Percentiles rank a stretch among this genome's conserved stretches.
These are phyloP conservation scores for Teunomyces cretensis DNA, from an alignment of 805 yeast genomes.

Conservation along the genomic window DNA sequence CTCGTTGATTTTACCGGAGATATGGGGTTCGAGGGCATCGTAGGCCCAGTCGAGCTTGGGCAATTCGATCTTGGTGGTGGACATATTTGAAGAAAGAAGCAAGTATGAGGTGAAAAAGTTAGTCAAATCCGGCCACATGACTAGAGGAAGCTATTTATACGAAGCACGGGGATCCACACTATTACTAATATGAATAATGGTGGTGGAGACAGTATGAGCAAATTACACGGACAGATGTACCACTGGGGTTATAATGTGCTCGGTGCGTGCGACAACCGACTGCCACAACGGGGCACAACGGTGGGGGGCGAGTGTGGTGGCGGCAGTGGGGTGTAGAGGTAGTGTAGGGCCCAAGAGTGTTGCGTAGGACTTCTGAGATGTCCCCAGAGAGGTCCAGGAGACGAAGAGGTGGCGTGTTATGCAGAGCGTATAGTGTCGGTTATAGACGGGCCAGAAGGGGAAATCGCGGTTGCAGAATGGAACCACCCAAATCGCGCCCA, in stretches of 20 bases:
- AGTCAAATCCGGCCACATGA: too few relatives aligned
- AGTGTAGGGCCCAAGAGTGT: too few relatives aligned
- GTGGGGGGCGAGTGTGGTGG: too few relatives aligned
- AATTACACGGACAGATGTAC: not conserved
- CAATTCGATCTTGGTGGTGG: constrained; percentile 15
- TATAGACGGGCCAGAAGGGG: too few relatives aligned
- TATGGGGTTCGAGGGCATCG: constrained; percentile 49
- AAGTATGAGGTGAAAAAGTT: not conserved
- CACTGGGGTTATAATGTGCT: not conserved
- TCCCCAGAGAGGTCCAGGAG: too few relatives aligned
- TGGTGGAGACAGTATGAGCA: not conserved
- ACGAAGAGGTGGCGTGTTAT: too few relatives aligned
- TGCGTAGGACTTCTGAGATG: too few relatives aligned
- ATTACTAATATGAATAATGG: not conserved
- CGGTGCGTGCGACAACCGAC: not conserved
- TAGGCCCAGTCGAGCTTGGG: constrained; percentile 49
- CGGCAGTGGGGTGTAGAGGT: not conserved
- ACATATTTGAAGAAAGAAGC: not conserved
- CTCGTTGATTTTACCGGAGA: constrained; percentile 46
- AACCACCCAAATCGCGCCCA: too few relatives aligned
- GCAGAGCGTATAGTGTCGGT: too few relatives aligned
- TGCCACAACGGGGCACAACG: not conserved
- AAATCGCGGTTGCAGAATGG: too few relatives aligned
- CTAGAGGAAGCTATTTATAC: constrained; percentile 1
- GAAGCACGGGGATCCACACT: not conserved